phyloP scores from a whole-genome alignment of 768 basidiomycete species.

The Wakefieldia striispora region DNA sequence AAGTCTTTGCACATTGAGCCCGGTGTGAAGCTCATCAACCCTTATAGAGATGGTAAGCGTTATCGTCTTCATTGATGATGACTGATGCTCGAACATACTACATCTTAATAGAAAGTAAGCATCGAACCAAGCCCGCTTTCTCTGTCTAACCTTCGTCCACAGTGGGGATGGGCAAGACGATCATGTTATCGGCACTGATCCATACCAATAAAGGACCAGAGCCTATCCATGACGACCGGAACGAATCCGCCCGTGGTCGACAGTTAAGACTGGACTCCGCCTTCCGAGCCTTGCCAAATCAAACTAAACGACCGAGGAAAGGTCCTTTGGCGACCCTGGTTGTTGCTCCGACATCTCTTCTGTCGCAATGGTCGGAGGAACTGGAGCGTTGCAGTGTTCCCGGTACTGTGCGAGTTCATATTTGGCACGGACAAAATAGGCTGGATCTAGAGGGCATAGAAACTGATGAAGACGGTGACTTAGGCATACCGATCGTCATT shows the following conservation, averaged over 20 bases:
- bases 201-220: slow-evolving; percentile 67
- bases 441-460: slow-evolving; percentile 65
- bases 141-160: slow-evolving; percentile 6
- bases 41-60: slow-evolving; percentile 35
- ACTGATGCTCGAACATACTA: slow-evolving; percentile 8
- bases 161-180: slow-evolving; percentile 98
- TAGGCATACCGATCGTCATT: slow-evolving; percentile 73
- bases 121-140: slow-evolving; percentile 2
- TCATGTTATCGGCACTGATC: slow-evolving; percentile 88
- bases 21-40: slow-evolving; percentile 5
- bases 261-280: slow-evolving; percentile 63
- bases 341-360: slow-evolving; percentile 87
- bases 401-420: slow-evolving; percentile 58
- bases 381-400: slow-evolving; percentile 78
- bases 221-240: slow-evolving; percentile 28
- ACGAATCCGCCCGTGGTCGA: slow-evolving; percentile 40
- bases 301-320: slow-evolving; percentile 23
- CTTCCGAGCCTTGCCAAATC: slow-evolving; percentile 49
- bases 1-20: slow-evolving; percentile 30
- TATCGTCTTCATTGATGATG: background rate
- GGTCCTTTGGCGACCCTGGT: slow-evolving; percentile 73
- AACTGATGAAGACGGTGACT: slow-evolving; percentile 48
- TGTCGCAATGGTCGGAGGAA: slow-evolving; percentile 94
- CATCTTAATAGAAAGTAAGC: slow-evolving; percentile 47
- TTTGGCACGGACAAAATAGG: slow-evolving; percentile 91